Base-by-base conservation (phyloP, 768 basidiomycete genomes). In the Phylloporus sp. region DNA sequence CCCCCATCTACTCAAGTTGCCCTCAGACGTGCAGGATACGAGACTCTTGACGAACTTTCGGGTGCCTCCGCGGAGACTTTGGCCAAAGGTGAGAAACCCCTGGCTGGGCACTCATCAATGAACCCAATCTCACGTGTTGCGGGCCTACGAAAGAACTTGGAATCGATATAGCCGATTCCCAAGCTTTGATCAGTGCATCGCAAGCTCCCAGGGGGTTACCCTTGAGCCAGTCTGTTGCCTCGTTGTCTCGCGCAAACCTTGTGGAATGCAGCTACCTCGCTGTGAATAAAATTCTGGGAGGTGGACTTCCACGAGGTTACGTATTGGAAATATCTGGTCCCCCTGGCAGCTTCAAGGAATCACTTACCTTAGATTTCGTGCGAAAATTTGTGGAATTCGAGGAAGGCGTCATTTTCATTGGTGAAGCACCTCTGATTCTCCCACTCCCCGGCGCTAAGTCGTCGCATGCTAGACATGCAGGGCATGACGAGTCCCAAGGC, bases 251-350 rank as follows among this genome's bases (percentile, higher is more conserved):
- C 42, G 24, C 49, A 12, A 49, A 50, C 32, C 7, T 52, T 26
- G 44, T 54, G 36, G 39, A 52, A 52, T 69, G 63, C 55, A 58
- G 54, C 40, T 83, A 76, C 60, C 49, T 64, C 5, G 73, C 79
- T 12, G 68, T 87, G 26, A 84, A 90, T 57, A 70, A 69, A 16
- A 63, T 89, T 3, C 74, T 91, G 6, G 77, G 72, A 28, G 85
- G 85, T 40, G 88, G 88, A 15, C 66, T 91, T 40, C 68, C 71
- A 48, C 75, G 73, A 50, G 84, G 85, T 8, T 74, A 78, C 55
- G 73, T 88, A 54, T 72, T 90, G 18, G 88, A 91, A 69, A 71
- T 91, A 58, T 86, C 86, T 27, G 88, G 88, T 0, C 85, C 86
- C 40, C 88, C 88, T 1, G 88, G 88, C 43, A 77, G 79, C 34